Percentiles rank a stretch among this genome's conserved stretches.
Conservation (phyloP, 129 eudicot species). For the Scalesia atractyloides region DNA sequence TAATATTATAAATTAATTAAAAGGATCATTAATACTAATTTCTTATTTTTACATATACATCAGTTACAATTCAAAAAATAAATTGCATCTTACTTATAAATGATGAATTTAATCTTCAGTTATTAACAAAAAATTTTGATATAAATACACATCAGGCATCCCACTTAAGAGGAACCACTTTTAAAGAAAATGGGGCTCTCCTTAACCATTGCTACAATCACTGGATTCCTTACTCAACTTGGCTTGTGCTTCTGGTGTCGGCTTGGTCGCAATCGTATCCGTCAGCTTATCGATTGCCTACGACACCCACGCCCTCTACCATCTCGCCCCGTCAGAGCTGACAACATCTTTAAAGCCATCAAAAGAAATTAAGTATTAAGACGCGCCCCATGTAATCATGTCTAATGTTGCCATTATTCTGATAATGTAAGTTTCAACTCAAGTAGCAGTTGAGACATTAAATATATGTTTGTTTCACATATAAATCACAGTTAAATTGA, state of each 20-base stretch:
- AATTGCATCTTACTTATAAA: conserved; percentile 1
- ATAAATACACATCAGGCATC: conserved; percentile 20
- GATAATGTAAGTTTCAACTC: neutral
- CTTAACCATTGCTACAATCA: conserved; percentile 29
- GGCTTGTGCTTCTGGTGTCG: conserved; percentile 38
- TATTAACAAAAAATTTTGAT: conserved; percentile 1
- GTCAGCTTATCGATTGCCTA: conserved; percentile 37
- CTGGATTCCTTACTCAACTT: conserved; percentile 39
- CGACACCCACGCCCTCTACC: conserved; percentile 46
- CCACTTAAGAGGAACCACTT: neutral
- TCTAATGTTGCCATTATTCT: neutral
- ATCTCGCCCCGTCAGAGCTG: conserved; percentile 19
- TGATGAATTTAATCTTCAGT: conserved; percentile 19
- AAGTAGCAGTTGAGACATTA: neutral
- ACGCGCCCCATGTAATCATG: neutral
- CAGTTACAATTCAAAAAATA: conserved; percentile 20
- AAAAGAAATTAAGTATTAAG: conserved; percentile 17
- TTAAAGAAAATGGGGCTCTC: conserved; percentile 19
- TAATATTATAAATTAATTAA: neutral
- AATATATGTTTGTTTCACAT: neutral
- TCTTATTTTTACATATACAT: neutral
- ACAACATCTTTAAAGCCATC: conserved; percentile 24
- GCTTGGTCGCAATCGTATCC: conserved; percentile 28
- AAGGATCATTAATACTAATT: neutral
- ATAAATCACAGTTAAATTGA: neutral